Conservation (phyloP, 2,329 filamentous ascomycete genomes). For the Arthroderma sp. region DNA sequence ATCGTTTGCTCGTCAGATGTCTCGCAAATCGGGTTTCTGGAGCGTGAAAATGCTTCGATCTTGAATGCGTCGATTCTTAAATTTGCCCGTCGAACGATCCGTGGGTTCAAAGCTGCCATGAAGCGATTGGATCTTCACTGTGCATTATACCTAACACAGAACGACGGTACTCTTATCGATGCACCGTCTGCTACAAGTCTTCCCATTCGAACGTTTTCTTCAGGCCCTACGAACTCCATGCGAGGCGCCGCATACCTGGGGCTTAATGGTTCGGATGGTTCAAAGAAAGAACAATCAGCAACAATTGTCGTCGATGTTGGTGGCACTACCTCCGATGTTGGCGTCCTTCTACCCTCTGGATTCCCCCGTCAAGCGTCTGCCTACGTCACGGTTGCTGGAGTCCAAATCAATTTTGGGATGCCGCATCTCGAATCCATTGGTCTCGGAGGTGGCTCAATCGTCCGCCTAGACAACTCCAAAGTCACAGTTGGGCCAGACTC, state of each 20-base stretch:
- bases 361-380: constrained; percentile 48
- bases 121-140: constrained; percentile 31
- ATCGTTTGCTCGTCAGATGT: constrained; percentile 40
- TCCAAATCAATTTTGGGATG: constrained; percentile 47
- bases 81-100: constrained; percentile 34
- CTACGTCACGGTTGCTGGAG: constrained; percentile 45
- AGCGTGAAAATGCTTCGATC: constrained; percentile 39
- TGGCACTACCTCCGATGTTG: constrained; percentile 49
- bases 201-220: constrained; percentile 40
- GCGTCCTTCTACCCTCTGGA: constrained; percentile 43
- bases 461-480: constrained; percentile 18
- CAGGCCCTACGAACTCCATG: constrained; percentile 42
- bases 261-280: constrained; percentile 3
- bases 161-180: constrained; percentile 38
- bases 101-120: constrained; percentile 34
- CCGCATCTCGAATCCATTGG: constrained; percentile 44
- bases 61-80: constrained; percentile 37
- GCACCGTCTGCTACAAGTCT: constrained; percentile 34
- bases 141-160: constrained; percentile 39
- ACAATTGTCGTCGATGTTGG: constrained; percentile 45
- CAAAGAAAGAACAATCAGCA: constrained; percentile 5
- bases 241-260: constrained; percentile 33
- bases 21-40: constrained; percentile 37
- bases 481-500: constrained; percentile 44
- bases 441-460: constrained; percentile 42